Percentiles rank a stretch among this genome's conserved stretches.
Evolutionary conservation across 2,329 filamentous ascomycete species (phyloP).

Genomic region (Beauveria varroae): DNA sequence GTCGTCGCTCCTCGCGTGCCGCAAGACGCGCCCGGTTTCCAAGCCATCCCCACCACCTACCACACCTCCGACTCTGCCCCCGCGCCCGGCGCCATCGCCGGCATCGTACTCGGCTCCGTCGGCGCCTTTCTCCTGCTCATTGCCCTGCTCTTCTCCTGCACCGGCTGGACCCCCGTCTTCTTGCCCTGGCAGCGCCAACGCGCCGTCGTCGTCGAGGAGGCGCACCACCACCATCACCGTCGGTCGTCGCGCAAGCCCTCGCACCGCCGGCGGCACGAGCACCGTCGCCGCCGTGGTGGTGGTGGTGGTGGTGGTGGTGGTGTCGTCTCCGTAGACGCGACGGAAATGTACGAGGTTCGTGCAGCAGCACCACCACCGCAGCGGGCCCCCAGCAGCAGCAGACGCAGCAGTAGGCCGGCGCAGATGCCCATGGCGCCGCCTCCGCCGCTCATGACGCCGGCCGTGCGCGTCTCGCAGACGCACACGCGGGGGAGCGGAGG

Average conservation of each 20-base stretch:
- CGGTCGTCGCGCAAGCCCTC: neutral
- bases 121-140: slow-evolving; percentile 46
- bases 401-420: neutral
- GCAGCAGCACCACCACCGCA: slow-evolving; percentile 14
- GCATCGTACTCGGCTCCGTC: slow-evolving; percentile 38
- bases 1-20: neutral
- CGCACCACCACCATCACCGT: neutral
- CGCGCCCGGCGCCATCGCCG: slow-evolving; percentile 35
- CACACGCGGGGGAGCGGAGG: neutral
- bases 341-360: slow-evolving; percentile 23
- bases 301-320: too few species aligned
- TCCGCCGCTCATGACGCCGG: slow-evolving; percentile 2
- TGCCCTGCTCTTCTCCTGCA: slow-evolving; percentile 42
- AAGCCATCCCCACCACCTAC: slow-evolving; percentile 30
- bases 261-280: slow-evolving; percentile 6
- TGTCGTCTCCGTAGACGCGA: slow-evolving; percentile 12
- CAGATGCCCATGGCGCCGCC: neutral
- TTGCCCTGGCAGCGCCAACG: slow-evolving; percentile 13
- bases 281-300: neutral
- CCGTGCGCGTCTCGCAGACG: neutral
- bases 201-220: neutral
- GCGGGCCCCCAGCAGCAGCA: slow-evolving; percentile 6
- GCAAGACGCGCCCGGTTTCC: slow-evolving; percentile 14
- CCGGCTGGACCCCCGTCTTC: slow-evolving; percentile 34
- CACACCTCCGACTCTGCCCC: slow-evolving; percentile 25